Evolutionary conservation across 805 yeast species (phyloP), one percentile per base, ranked within the genome.

Genomic region (Ogataea haglerorum): DNA sequence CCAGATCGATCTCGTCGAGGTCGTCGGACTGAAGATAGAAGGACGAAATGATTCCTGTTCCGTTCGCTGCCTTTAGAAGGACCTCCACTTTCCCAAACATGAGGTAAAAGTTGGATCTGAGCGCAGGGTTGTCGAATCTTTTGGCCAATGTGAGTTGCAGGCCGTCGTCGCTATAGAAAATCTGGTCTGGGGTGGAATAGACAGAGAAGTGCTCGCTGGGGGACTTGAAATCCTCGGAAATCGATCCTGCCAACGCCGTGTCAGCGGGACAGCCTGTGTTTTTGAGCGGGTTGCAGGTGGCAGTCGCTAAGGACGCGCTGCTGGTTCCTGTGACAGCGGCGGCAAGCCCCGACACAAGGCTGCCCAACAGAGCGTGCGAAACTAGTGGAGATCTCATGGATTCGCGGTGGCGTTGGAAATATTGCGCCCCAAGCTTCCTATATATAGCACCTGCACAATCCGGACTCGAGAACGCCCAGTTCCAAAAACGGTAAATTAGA

Each of bases 41-140:
- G 2, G 93, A 81, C 0, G 96, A 83, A 10, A 88, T 78, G 29
- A 90, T 72, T 47, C 96, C 96, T 14, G 62, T 63, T 18, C 96
- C 96, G 12, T 74, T 66, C 4, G 95, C 90, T 13, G 90, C 85
- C 58, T 81, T 73, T 45, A 85, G 60, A 1, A 69, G 70, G 5
- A 79, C 88, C 60, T 85, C 95, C 22, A 88, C 76, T 48, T 79
- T 79, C 43, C 97, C 97, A 61, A 81, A 90, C 93, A 89, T 85
- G 52, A 90, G 76, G 65, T 87, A 87, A 60, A 84, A 87, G 47
- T 82, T 74, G 4, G 95, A 86, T 50, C 71, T 73, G 40, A 88
- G 64, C 5, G 89, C 74, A 3, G 96, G 96, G 57, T 85, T 84
- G 58, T 87, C 93, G 44, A 69, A 80, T 51, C 82, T 69, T 49